phyloP scores from a whole-genome alignment of 176 grass and related monocot species.

The Zizania latifolia region DNA sequence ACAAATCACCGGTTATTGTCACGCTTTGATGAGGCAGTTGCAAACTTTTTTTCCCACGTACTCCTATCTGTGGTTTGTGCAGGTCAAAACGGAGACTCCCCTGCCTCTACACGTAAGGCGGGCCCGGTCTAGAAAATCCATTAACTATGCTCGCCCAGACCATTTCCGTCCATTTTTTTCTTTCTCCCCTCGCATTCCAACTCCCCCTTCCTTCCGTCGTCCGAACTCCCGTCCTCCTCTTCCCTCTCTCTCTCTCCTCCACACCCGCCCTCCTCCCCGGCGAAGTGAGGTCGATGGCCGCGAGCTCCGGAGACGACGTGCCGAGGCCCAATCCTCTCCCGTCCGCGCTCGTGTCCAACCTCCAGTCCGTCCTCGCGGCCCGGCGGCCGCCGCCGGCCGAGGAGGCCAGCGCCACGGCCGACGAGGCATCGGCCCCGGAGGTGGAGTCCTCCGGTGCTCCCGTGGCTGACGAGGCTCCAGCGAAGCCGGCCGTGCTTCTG shows the following conservation, averaged over 20 bases:
- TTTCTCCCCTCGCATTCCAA: neutral
- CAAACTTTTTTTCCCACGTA: slow-evolving; percentile 18
- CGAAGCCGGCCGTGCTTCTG: slow-evolving; percentile 50
- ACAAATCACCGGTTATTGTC: neutral
- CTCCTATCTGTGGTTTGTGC: too few relatives aligned
- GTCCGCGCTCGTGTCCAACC: slow-evolving; percentile 57
- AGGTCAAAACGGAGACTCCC: slow-evolving; percentile 4
- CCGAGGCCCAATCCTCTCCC: slow-evolving; percentile 44
- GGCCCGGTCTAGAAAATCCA: slow-evolving; percentile 38
- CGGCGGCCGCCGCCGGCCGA: slow-evolving; percentile 12
- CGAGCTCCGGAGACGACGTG: slow-evolving; percentile 33
- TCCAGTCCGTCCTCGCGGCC: slow-evolving; percentile 51
- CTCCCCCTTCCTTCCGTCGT: neutral
- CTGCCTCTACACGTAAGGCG: slow-evolving; percentile 22
- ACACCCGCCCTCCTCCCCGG: neutral
- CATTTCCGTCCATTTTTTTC: slow-evolving; percentile 17
- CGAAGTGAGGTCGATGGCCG: slow-evolving; percentile 30
- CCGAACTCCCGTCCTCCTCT: neutral
- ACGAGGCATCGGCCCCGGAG: neutral
- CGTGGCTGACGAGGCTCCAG: neutral
- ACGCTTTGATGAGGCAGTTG: neutral
- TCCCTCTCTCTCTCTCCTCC: neutral
- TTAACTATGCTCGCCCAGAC: slow-evolving; percentile 35
- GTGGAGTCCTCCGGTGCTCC: slow-evolving; percentile 16
- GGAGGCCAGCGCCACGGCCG: slow-evolving; percentile 15